These are phyloP conservation scores for Elsinoe arachidis DNA, from an alignment of 2,329 filamentous ascomycete genomes.

Conservation along the genomic window DNA sequence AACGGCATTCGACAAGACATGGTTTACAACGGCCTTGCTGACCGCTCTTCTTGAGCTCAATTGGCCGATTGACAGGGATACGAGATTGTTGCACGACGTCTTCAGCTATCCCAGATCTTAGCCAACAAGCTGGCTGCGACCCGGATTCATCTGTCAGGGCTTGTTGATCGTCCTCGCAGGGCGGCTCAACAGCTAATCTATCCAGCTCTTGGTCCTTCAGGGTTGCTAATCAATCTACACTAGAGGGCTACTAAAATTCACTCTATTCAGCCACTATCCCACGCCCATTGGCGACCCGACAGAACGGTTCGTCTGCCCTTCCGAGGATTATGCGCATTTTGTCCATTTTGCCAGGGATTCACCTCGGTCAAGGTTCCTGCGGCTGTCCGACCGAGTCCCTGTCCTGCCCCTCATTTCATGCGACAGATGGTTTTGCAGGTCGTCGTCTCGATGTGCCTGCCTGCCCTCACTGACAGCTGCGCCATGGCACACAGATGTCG, in stretches of 20 bases:
- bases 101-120: not conserved
- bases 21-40: not conserved
- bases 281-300: slow-evolving; percentile 11
- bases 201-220: not conserved
- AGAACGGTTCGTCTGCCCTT: not conserved
- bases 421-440: too few species aligned
- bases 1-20: not conserved
- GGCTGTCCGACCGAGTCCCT: not conserved
- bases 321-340: slow-evolving; percentile 11
- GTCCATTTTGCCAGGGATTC: not conserved
- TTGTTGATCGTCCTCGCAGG: not conserved
- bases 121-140: not conserved
- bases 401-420: not conserved
- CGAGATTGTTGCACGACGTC: not conserved
- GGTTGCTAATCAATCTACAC: not conserved
- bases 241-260: not conserved
- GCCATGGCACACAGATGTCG: too few species aligned
- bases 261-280: slow-evolving; percentile 11
- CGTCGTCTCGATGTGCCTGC: too few species aligned
- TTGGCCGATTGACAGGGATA: not conserved
- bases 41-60: not conserved
- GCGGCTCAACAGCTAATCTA: slow-evolving; percentile 4
- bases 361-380: not conserved
- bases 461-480: too few species aligned
- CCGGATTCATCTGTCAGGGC: not conserved